Evolutionary conservation across 306 rosid genomes (phyloP), one percentile per base, ranked within the genome.

Genomic region (Parietaria judaica): DNA sequence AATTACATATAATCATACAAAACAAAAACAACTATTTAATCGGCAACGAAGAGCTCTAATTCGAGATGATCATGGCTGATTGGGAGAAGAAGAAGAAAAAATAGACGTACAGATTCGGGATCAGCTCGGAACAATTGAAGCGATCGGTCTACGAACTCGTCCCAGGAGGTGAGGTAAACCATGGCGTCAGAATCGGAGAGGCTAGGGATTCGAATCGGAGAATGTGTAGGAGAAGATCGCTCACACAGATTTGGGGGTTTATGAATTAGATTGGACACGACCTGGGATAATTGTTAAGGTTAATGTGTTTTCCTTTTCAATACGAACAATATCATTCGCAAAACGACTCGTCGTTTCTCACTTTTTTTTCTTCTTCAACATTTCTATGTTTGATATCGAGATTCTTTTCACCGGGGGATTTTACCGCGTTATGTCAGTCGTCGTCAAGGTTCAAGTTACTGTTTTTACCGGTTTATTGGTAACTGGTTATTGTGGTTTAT

Each of bases 121-220:
- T 83, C 86, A 56, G 88, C 87, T 36, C 96, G 96, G 81, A 85
- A 88, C 71, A 88, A n/a, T 70, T 85, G 83, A 14, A 88, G 81
- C 65, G 96, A 85, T 71, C 90, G 86, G 34, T 88, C 94, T 13
- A 83, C 83, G 49, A 88, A 88, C 70, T 88, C 84, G 46, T 88
- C 96, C 94, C 96, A 88, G 23, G 78, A 79, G 16, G 73, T 68
- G 31, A 88, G 66, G 53, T 85, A 88, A 16, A 85, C 96, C 96
- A 88, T 88, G 51, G 73, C 68, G 60, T 11, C 75, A 58, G 61
- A 66, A 4, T 49, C 45, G 23, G 34, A 63, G 45, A 65, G 4
- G 4, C 36, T 8, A 34, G 23, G 51, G 43, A 69, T 39, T 39
- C 44, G 54, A n/a, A n/a, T n/a, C n/a, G n/a, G n/a, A 51, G 3